A percentile compares a stretch with the other conserved stretches of the same genome.
Conservation (phyloP, 2,329 filamentous ascomycete species). For the Trichoderma pleuroti region DNA sequence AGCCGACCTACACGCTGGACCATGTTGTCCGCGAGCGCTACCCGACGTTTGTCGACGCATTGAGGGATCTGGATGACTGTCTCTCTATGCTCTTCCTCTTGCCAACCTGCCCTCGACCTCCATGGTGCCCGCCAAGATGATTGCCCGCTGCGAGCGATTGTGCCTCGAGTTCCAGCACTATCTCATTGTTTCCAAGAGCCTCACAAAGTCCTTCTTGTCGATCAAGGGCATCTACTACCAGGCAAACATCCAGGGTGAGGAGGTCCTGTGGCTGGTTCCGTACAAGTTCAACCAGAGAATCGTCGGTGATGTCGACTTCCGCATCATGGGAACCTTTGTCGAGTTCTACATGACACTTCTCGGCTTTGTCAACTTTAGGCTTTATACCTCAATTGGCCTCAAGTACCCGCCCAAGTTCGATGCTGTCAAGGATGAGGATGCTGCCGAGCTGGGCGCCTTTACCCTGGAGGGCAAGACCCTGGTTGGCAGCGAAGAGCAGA, state of each 20-base stretch:
- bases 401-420: constrained; percentile 97
- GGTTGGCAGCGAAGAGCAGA: constrained; percentile 51
- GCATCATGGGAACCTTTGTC: constrained; percentile 98
- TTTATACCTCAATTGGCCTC: constrained; percentile 87
- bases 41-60: constrained; percentile 90
- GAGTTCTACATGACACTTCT: constrained; percentile 98
- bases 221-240: constrained; percentile 99
- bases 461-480: constrained; percentile 74
- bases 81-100: constrained; percentile 93
- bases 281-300: constrained; percentile 97
- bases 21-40: constrained; percentile 98
- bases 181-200: constrained; percentile 83
- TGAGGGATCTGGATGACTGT: constrained; percentile 94
- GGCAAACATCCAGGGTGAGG: constrained; percentile 93
- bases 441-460: constrained; percentile 87
- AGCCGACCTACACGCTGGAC: constrained; percentile 85
- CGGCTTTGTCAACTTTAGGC: constrained; percentile 90
- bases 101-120: constrained; percentile 90
- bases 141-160: constrained; percentile 88
- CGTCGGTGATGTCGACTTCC: constrained; percentile 91
- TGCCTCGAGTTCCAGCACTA: constrained; percentile 98
- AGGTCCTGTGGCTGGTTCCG: constrained; percentile 93
- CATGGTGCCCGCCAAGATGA: constrained; percentile 89
- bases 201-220: constrained; percentile 94
- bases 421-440: constrained; percentile 77